Evolutionary conservation across 2,329 filamentous ascomycete genomes (phyloP).

Genomic region (Ophiosphaerella narmari): DNA sequence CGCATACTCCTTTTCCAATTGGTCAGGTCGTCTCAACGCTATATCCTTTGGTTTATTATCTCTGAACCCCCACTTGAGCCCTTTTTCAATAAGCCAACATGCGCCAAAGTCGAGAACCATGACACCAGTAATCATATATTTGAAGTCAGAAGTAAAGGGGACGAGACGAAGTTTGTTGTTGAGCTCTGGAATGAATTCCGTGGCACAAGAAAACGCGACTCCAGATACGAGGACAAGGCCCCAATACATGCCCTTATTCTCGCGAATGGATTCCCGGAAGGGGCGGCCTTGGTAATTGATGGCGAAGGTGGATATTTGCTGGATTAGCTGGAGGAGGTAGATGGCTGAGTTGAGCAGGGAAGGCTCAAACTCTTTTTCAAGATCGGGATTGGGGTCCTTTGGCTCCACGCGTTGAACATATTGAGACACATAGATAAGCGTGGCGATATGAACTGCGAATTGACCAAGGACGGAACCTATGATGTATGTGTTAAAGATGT

Average conservation of each 20-base stretch:
- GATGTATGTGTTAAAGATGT: conserved; percentile 99
- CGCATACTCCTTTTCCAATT: conserved; percentile 74
- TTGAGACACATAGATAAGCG: conserved; percentile 89
- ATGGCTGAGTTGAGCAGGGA: conserved; percentile 95
- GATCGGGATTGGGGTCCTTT: conserved; percentile 70
- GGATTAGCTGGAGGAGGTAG: conserved; percentile 95
- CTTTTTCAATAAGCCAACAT: conserved; percentile 86
- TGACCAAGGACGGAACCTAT: conserved; percentile 97
- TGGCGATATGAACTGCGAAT: conserved; percentile 93
- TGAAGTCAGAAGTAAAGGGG: conserved; percentile 87
- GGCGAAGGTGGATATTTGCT: conserved; percentile 98
- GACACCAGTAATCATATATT: conserved; percentile 76
- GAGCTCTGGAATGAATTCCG: conserved; percentile 92
- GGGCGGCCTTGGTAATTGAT: conserved; percentile 99
- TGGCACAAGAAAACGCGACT: conserved; percentile 92
- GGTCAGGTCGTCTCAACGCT: conserved; percentile 81
- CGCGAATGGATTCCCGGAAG: conserved; percentile 92
- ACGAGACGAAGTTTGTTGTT: conserved; percentile 93
- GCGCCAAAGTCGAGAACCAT: conserved; percentile 88
- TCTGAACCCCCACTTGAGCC: conserved; percentile 82
- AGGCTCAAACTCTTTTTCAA: conserved; percentile 92
- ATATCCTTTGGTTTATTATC: conserved; percentile 96
- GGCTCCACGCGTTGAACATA: conserved; percentile 86
- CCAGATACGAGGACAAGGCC: conserved; percentile 87
- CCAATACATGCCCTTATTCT: conserved; percentile 98